Evolutionary conservation across 2,329 filamentous ascomycete genomes (phyloP), one percentile per base, ranked within the genome.

Genomic region (Phialophora expanda): DNA sequence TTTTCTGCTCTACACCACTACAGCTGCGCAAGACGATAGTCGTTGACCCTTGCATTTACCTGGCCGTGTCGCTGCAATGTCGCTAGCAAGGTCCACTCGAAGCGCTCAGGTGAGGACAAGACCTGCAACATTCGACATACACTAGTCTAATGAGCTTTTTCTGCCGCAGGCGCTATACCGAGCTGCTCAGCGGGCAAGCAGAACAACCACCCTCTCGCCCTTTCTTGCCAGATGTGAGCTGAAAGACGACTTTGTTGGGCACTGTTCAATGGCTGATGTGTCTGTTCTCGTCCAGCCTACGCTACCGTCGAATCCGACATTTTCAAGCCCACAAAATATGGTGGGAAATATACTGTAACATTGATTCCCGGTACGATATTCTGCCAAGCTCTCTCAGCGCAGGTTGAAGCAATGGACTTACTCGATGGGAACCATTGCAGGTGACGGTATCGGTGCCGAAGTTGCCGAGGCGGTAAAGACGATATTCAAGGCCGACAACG

Each of bases 401-500:
- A 20, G 4, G 24, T n/a, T 34, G 50, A 12, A 53, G 44, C n/a
- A 26, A 41, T 14, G 41, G 56, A 62, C 59, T 70, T 41, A 71
- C 62, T 64, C 17, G 20, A 11, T 22, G n/a, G 41, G 17, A 54
- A 44, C 22, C 30, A 2, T 26, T 12, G 30, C 72, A 89, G 87
- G 87, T 83, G 95, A 99, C 77, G 95, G 95, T 85, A 97, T 99
- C 79, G 95, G 95, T 81, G 92, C 92, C 80, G 95, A 99, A 84
- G 93, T 98, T 69, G 93, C 94, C 75, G 93, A 98, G 84, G 95
- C 92, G 70, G 94, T 99, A 80, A 97, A 97, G 89, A 96, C 94
- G 74, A 90, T 99, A 81, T 98, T 98, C 90, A 98, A 97, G 88
- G 93, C 94, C 79, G 94, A 98, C 85, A 98, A 97, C 79, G 94